Evolutionary conservation across 2,329 filamentous ascomycete genomes (phyloP).

Genomic region (Pochonia chlamydosporia): DNA sequence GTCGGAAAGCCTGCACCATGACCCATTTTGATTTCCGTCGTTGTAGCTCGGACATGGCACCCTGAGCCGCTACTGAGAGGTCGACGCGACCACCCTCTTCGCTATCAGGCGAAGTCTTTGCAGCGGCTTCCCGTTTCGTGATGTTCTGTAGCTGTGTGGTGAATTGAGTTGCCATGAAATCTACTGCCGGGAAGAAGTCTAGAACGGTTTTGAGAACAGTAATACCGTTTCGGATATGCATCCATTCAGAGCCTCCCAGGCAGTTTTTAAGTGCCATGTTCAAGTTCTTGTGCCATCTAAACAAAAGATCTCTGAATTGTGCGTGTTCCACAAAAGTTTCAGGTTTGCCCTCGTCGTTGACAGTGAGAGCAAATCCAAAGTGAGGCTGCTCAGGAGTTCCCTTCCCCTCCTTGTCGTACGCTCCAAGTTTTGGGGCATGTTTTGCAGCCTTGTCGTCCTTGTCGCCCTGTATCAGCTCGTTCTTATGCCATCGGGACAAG

Average conservation of each 20-base stretch:
- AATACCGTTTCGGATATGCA: slow-evolving; percentile 95
- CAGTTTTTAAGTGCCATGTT: slow-evolving; percentile 76
- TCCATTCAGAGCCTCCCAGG: slow-evolving; percentile 80
- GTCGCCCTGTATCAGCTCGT: slow-evolving; percentile 49
- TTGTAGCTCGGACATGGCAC: slow-evolving; percentile 64
- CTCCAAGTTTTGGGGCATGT: slow-evolving; percentile 55
- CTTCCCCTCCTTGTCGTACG: slow-evolving; percentile 75
- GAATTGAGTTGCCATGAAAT: slow-evolving; percentile 74
- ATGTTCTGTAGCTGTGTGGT: slow-evolving; percentile 61
- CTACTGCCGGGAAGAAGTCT: slow-evolving; percentile 79
- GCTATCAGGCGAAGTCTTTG: slow-evolving; percentile 40
- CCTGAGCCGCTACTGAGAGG: slow-evolving; percentile 66
- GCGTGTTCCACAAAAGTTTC: slow-evolving; percentile 73
- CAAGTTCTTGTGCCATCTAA: slow-evolving; percentile 84
- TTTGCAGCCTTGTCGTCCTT: slow-evolving; percentile 28
- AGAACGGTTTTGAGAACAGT: slow-evolving; percentile 78
- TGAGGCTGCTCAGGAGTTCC: slow-evolving; percentile 47
- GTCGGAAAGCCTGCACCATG: slow-evolving; percentile 66
- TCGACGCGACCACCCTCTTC: slow-evolving; percentile 62
- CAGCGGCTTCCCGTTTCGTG: slow-evolving; percentile 51
- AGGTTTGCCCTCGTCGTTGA: slow-evolving; percentile 62
- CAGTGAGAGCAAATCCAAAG: slow-evolving; percentile 70
- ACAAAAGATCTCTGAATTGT: slow-evolving; percentile 77
- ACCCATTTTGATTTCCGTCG: slow-evolving; percentile 64
- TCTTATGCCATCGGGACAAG: slow-evolving; percentile 76